Conservation (phyloP, 805 yeast species). For the Starmera pachycereana region DNA sequence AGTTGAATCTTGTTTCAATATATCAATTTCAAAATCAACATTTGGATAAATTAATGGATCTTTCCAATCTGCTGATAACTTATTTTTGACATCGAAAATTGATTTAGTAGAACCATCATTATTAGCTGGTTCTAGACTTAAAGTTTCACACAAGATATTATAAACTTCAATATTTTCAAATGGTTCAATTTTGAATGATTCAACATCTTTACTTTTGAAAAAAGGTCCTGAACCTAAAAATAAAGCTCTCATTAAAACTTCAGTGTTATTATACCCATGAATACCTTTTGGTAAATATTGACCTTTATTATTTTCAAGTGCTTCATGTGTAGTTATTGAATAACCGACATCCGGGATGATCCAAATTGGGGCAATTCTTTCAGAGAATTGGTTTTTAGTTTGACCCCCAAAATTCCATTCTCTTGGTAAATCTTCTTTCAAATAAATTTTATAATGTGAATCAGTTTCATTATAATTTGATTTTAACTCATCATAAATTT, state of each 20-base stretch:
- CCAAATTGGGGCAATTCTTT: slow-evolving; percentile 80
- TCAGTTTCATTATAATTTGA: slow-evolving; percentile 21
- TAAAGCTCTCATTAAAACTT: slow-evolving; percentile 71
- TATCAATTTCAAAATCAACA: slow-evolving; percentile 31
- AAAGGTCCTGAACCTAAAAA: slow-evolving; percentile 79
- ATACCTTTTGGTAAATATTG: slow-evolving; percentile 39
- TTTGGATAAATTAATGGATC: slow-evolving; percentile 40
- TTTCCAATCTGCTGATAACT: slow-evolving; percentile 33
- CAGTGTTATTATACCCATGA: slow-evolving; percentile 77
- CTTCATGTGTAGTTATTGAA: slow-evolving; percentile 51
- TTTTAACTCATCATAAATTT: slow-evolving; percentile 34
- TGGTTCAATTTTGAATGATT: slow-evolving; percentile 36
- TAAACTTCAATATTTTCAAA: slow-evolving; percentile 68
- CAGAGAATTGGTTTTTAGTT: slow-evolving; percentile 24
- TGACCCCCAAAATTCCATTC: slow-evolving; percentile 24
- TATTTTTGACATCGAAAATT: slow-evolving; percentile 18
- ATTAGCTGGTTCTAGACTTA: slow-evolving; percentile 38
- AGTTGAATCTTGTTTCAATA: slow-evolving; percentile 36
- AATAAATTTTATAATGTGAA: slow-evolving; percentile 36
- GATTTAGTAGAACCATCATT: slow-evolving; percentile 44
- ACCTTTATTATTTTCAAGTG: slow-evolving; percentile 29
- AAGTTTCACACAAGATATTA: slow-evolving; percentile 59
- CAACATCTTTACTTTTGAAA: slow-evolving; percentile 28
- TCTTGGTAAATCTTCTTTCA: slow-evolving; percentile 41
- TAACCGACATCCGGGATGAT: slow-evolving; percentile 77